Percentiles rank a stretch among this genome's conserved stretches.
Conservation (phyloP, 108 stramenopile species). For the Skeletonema costatum region DNA sequence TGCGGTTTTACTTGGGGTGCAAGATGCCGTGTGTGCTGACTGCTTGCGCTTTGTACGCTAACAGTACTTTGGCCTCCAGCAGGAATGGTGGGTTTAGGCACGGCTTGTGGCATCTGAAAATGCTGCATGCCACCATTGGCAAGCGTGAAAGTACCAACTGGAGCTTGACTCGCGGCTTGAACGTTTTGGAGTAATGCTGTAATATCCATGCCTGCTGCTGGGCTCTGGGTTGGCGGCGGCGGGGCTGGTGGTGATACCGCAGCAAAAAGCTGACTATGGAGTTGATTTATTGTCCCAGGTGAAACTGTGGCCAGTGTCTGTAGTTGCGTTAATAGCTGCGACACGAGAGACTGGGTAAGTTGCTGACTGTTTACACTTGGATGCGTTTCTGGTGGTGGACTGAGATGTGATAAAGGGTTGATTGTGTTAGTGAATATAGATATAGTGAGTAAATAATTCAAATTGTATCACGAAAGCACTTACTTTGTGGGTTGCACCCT, state of each 20-base stretch:
- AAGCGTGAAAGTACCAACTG: background rate
- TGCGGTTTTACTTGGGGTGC: background rate
- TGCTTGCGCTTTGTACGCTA: background rate
- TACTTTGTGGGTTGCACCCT: background rate
- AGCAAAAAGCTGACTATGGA: background rate
- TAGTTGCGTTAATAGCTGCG: background rate
- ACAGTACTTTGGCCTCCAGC: background rate
- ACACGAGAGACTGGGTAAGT: background rate
- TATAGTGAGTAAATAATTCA: background rate
- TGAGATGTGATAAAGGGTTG: background rate
- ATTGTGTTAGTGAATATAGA: background rate
- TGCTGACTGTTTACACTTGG: background rate
- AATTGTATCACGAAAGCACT: background rate
- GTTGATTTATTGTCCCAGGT: background rate
- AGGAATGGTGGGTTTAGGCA: background rate
- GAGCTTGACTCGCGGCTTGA: background rate
- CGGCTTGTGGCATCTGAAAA: background rate
- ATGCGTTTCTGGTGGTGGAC: background rate
- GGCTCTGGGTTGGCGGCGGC: background rate
- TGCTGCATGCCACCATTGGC: background rate
- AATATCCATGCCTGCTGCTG: background rate
- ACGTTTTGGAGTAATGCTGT: background rate
- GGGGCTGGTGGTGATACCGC: background rate
- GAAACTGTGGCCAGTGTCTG: background rate
- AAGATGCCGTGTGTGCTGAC: background rate